Conservation (phyloP, 331 rosid species). For the Prunus yedoensis region DNA sequence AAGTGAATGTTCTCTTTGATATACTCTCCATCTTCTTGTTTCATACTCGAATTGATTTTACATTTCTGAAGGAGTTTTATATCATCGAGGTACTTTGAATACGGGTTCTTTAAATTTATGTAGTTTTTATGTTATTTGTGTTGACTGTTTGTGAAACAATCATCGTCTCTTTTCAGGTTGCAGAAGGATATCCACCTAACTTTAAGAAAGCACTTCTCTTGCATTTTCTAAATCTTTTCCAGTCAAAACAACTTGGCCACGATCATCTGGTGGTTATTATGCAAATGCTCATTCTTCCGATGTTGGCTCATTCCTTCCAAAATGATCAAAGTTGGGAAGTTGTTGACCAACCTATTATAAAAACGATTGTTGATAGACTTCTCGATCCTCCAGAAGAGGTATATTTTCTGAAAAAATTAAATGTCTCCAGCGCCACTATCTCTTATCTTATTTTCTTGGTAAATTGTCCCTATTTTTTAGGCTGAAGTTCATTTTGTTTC, state of each 20-base stretch:
- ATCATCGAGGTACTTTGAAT: constrained; percentile 78
- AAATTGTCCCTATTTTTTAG: background rate
- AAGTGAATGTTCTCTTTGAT: constrained; percentile 98
- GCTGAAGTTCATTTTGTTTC: background rate
- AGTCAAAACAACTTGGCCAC: constrained; percentile 79
- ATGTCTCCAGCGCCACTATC: background rate
- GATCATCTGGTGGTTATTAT: constrained; percentile 94
- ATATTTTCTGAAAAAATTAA: background rate
- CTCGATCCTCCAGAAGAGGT: constrained; percentile 99
- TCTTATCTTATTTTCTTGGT: background rate
- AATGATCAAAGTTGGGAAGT: constrained; percentile 98
- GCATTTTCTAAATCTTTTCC: constrained; percentile 88
- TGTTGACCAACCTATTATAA: constrained; percentile 77
- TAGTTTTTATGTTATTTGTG: background rate
- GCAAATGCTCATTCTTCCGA: constrained; percentile 99
- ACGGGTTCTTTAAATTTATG: background rate
- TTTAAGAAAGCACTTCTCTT: constrained; percentile 76
- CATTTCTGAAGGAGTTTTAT: constrained; percentile 88
- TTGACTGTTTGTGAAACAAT: constrained; percentile 2
- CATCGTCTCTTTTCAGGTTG: constrained; percentile 62
- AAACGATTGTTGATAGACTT: constrained; percentile 98
- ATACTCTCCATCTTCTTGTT: constrained; percentile 89
- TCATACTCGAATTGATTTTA: constrained; percentile 81
- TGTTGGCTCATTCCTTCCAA: constrained; percentile 98
- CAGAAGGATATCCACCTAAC: constrained; percentile 83